Evolutionary conservation across 2,329 filamentous ascomycete genomes (phyloP), one percentile per base, ranked within the genome.

Genomic region (Hawksworthiomyces lignivorus): DNA sequence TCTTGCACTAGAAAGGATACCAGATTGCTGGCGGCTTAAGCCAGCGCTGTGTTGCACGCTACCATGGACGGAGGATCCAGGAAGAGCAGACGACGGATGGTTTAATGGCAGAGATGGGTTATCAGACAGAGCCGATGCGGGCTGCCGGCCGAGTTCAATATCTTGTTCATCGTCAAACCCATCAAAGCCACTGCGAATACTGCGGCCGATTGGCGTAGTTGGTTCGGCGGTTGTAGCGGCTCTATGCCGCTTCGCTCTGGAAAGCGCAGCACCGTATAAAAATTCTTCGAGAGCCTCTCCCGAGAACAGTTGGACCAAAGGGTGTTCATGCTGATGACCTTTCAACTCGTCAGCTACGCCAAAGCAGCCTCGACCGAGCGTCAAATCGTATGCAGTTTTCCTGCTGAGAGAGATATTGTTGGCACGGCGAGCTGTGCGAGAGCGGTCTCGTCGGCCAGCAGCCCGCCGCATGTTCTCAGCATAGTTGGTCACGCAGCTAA

Each of bases 111-210:
- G 49, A 5, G 48, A 50, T 1, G 70, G 57, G 14, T 81, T 75
- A 45, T 94, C 84, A 5, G 77, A 75, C 40, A 92, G 71, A 7
- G 76, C 73, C 1, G 75, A 71, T 1, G 69, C 74, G 1, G 75
- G 82, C 31, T 85, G 77, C 61, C 86, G 77, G 17, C 81, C 84
- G 19, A 86, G 60, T 58, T 94, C 87, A 17, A 59, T 35, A 4
- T 45, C 50, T 4, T 54, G 49, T 0, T 57, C 59, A 27, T 57
- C 57, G 7, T 57, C 56, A 5, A 48, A 18, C 12, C 46, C 46
- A 6, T 19, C 12, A 30, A 28, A 8, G 11, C 11, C 24, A 3
- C 34, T 15, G 1, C 24, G 30, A 5, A 4, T 12, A 6, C 38
- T 19, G 5, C 41, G 47, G 14, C 32, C 18, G 1, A 44, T 12